Evolutionary conservation across 208 protist species (phyloP).

Genomic region (Crithidia acanthocephali): DNA sequence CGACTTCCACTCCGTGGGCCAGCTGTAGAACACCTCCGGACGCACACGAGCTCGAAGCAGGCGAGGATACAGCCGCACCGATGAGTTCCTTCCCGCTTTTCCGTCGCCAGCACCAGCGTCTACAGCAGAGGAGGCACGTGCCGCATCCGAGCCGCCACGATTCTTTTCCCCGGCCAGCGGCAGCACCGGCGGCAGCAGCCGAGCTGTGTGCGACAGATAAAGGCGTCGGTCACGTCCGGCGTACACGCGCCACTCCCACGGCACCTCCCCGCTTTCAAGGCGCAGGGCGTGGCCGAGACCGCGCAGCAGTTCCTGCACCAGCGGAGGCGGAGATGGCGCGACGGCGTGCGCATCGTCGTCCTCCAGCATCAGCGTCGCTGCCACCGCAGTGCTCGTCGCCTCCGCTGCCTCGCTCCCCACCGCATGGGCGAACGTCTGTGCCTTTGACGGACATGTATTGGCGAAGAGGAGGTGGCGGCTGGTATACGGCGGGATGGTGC

Average conservation of each 20-base stretch:
- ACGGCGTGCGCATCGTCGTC: neutral
- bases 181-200: slow-evolving; percentile 58
- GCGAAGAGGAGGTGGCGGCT: slow-evolving; percentile 25
- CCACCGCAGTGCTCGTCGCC: neutral
- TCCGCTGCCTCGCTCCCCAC: neutral
- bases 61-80: neutral
- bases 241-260: slow-evolving; percentile 30
- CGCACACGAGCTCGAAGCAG: slow-evolving; percentile 11
- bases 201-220: slow-evolving; percentile 57
- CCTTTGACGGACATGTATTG: slow-evolving; percentile 6
- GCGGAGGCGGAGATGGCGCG: neutral
- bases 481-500: slow-evolving; percentile 63
- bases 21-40: slow-evolving; percentile 21
- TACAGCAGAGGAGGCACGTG: neutral
- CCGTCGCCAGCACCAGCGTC: neutral
- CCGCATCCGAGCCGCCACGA: neutral
- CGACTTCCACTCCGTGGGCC: slow-evolving; percentile 13
- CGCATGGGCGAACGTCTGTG: too few relatives aligned
- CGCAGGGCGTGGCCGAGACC: slow-evolving; percentile 39
- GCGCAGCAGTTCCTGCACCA: slow-evolving; percentile 41
- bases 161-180: slow-evolving; percentile 9
- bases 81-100: neutral
- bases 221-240: slow-evolving; percentile 60
- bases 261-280: slow-evolving; percentile 41
- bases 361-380: neutral